Evolutionary conservation across 371 early-diverging fungal species (phyloP), one percentile per base, ranked within the genome.

Genomic region (Enteropsectra breve): DNA sequence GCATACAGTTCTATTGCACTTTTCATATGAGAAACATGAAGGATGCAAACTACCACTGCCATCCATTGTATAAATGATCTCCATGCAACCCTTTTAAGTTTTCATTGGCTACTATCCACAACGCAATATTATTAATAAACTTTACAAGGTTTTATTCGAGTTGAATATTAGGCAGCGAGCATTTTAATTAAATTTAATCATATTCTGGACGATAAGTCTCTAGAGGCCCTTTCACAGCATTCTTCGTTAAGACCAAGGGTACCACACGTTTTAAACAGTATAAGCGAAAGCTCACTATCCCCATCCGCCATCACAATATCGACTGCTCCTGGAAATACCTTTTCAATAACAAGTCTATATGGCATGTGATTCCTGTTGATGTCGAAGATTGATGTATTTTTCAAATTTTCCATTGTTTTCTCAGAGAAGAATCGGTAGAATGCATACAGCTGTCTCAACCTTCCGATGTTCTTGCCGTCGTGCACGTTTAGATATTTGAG

Each of bases 181-280:
- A n/a, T n/a, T n/a, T n/a, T n/a, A n/a, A n/a, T n/a, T n/a, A n/a
- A n/a, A n/a, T n/a, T n/a, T n/a, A n/a, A n/a, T n/a, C n/a, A n/a
- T n/a, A n/a, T n/a, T n/a, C n/a, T n/a, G n/a, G n/a, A n/a, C n/a
- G n/a, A n/a, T n/a, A n/a, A n/a, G n/a, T 73, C 69, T 37, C 38
- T 64, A 33, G 74, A 47, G 11, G 66, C 46, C 34, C 32, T 54
- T 24, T 64, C 28, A 11, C 37, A 53, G 53, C 52, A 69, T 37
- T 67, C 69, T 0, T 62, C 67, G 34, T 50, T 66, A 30, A 74
- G 55, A 4, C 54, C 74, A 13, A 74, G 33, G 2, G 46, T 49
- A 5, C 74, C 74, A 34, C 72, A 65, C 8, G 66, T 13, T 58
- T 47, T 70, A 53, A 74, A 74, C 21, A 74, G 26, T 0, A 29